A percentile compares a stretch with the other conserved stretches of the same genome.
These are phyloP conservation scores for Xylaria intraflava DNA, from an alignment of 495 filamentous ascomycete species.

Conservation along the genomic window DNA sequence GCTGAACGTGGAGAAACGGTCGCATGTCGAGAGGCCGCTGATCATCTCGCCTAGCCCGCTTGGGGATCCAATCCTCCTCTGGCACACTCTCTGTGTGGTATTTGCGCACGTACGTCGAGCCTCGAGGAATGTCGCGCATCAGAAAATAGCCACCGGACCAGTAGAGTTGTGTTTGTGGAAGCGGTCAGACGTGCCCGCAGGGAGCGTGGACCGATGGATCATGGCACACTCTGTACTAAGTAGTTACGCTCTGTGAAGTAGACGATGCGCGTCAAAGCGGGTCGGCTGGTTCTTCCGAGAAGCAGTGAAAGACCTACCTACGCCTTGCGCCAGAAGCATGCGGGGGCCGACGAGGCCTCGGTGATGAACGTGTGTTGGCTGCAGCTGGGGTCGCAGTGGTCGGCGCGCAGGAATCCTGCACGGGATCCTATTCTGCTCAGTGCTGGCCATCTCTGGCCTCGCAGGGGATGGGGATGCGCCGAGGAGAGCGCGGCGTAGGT, in stretches of 20 bases:
- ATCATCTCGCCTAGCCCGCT: conserved; percentile 11
- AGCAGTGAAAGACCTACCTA: conserved; percentile 4
- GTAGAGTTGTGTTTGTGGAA: neutral
- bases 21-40: conserved; percentile 12
- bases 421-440: neutral
- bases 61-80: too few relatives aligned
- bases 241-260: too few relatives aligned
- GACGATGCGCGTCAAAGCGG: conserved; percentile 3
- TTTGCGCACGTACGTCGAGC: conserved; percentile 1
- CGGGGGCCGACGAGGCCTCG: conserved; percentile 5
- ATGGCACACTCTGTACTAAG: too few relatives aligned
- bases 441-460: conserved; percentile 1
- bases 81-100: too few relatives aligned
- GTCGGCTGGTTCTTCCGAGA: conserved; percentile 13
- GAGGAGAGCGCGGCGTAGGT: neutral
- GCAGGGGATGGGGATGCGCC: conserved; percentile 7
- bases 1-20: conserved; percentile 11
- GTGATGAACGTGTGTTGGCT: conserved; percentile 8
- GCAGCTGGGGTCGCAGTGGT: conserved; percentile 7
- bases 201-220: neutral
- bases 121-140: conserved; percentile 4
- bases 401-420: conserved; percentile 6
- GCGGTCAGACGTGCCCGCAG: conserved; percentile 8
- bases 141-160: conserved; percentile 1
- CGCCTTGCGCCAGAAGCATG: neutral